Percentiles rank a stretch among this genome's conserved stretches.
These are phyloP conservation scores for Aspergillus bombycis DNA, from an alignment of 2,329 filamentous ascomycete species.

Conservation along the genomic window DNA sequence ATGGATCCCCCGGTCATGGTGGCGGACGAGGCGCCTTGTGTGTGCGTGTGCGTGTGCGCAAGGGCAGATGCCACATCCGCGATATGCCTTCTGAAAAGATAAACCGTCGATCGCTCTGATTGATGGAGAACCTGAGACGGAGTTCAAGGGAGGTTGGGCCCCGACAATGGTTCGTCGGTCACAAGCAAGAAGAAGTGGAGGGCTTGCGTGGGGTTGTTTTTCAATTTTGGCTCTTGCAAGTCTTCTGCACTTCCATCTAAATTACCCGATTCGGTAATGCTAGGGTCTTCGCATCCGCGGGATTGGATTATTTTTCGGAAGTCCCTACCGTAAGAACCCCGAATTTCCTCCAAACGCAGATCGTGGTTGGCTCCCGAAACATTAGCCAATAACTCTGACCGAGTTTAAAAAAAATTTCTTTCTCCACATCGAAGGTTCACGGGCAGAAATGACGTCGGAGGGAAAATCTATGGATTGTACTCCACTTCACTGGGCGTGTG, in stretches of 20 bases:
- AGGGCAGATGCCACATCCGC: constrained; percentile 12
- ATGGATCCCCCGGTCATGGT: neutral
- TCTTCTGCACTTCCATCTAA: constrained; percentile 1
- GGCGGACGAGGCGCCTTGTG: neutral
- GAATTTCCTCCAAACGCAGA: neutral
- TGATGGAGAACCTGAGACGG: constrained; percentile 10
- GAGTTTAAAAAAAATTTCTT: neutral
- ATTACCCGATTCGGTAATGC: neutral
- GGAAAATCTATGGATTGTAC: neutral
- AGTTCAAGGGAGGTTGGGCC: constrained; percentile 6
- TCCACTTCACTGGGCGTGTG: neutral
- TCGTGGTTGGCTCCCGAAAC: constrained; percentile 5
- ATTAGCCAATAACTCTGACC: neutral
- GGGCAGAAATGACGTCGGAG: neutral
- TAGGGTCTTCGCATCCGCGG: neutral
- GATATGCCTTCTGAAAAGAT: constrained; percentile 3
- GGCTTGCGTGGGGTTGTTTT: neutral
- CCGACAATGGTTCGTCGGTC: constrained; percentile 19
- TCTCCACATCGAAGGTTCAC: neutral
- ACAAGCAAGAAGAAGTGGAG: constrained; percentile 3
- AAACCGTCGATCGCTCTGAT: constrained; percentile 9
- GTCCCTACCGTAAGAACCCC: neutral
- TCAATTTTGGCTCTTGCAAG: neutral
- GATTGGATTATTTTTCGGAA: neutral
- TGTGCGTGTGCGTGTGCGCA: constrained; percentile 3